Base-by-base conservation (phyloP, 164 flowering plant species). In the Cinnamomum micranthum region DNA sequence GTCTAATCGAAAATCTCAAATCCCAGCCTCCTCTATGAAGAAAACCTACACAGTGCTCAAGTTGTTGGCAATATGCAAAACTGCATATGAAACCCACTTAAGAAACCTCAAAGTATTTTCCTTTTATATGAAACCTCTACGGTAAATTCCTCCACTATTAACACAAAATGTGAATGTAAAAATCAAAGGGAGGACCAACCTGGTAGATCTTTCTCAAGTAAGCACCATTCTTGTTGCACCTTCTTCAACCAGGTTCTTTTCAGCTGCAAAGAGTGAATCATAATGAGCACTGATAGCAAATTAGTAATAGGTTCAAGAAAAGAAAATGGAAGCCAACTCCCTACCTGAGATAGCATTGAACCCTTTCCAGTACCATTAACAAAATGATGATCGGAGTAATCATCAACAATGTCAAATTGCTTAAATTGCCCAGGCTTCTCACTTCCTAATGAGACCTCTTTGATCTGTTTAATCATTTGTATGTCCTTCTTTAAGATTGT, bases 191-290 rank as follows among this genome's bases (percentile, higher is more conserved):
- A 60, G 65, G 67, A 73, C 86, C 71, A 70, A 95, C 99, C 96
- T 60, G 99, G 98, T 78, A 93, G 91, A 80, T 85, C 82, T 82
- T 82, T 85, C 86, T 90, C 85, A 25, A 95, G 81, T 81, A 89
- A 91, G 87, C 84, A 87, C 99, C 99, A 95, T 76, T 95, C 99
- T 71, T 88, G 88, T 73, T 90, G 97, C 75, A 95, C 91, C 82
- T 89, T 95, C 88, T 87, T 93, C 80, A 90, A 65, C 97, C 99
- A 95, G 51, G 82, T 77, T 81, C 82, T 84, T 78, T 83, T 90
- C 22, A 82, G 83, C 97, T 95, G 71, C 47, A 69, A 74, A 67
- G 52, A 52, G 11, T 23, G 51, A 77, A 65, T 3, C 19, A 50
- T 20, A 59, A 19, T 23, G 12, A 64, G 33, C 28, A 33, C 35